Evolutionary conservation across 306 rosid genomes (phyloP).

Genomic region (Cicer arietinum): DNA sequence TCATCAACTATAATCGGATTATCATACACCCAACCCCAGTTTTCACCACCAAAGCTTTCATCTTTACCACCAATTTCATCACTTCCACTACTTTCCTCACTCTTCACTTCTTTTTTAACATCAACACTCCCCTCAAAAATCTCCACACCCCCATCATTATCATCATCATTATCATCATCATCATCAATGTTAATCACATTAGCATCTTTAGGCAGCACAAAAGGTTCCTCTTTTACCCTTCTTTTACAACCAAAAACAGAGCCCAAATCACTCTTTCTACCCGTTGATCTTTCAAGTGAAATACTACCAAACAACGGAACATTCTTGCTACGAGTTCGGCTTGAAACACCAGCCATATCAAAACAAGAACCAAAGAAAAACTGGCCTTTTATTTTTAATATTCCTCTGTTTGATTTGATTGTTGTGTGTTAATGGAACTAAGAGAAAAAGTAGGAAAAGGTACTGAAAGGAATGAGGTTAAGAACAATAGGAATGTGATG

Average conservation of each 20-base stretch:
- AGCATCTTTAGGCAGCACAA: background rate
- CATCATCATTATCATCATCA: background rate
- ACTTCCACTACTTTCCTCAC: background rate
- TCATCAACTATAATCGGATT: background rate
- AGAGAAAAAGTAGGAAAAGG: too few relatives aligned
- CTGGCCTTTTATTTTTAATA: too few relatives aligned
- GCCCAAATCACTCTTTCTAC: background rate
- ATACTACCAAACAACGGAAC: background rate
- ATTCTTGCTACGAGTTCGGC: background rate
- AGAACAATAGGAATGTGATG: too few relatives aligned
- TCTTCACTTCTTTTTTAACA: background rate
- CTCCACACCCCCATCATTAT: background rate
- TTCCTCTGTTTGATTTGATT: too few relatives aligned
- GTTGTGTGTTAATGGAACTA: too few relatives aligned
- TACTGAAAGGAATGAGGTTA: too few relatives aligned
- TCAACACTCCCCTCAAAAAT: background rate
- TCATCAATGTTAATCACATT: background rate
- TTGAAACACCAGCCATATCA: background rate
- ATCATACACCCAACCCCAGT: background rate
- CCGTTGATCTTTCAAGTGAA: background rate
- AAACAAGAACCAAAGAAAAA: background rate
- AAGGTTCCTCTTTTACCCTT: background rate
- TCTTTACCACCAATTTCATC: background rate
- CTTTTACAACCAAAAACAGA: background rate
- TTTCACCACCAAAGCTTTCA: background rate